Evolutionary conservation across 1,139 yeast genomes (phyloP).

Genomic region (Geotrichum bryndzae): DNA sequence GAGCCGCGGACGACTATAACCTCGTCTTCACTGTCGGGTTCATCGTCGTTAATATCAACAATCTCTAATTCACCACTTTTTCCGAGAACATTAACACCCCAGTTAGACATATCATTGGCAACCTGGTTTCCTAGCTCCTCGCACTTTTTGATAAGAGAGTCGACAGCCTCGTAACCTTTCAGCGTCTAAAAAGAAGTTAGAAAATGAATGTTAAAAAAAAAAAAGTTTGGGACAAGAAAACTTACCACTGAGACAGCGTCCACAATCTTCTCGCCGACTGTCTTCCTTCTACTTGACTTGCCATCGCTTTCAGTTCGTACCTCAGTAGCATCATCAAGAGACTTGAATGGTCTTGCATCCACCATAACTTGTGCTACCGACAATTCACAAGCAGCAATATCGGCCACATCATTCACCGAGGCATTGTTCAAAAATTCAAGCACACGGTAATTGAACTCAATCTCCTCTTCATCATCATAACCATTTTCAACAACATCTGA

Average conservation of each 20-base stretch:
- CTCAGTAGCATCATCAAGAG: constrained; percentile 53
- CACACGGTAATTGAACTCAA: constrained; percentile 56
- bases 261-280: constrained; percentile 68
- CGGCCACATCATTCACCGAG: constrained; percentile 66
- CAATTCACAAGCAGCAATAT: constrained; percentile 66
- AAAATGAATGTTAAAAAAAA: neutral
- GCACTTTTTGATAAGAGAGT: constrained; percentile 78
- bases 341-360: constrained; percentile 57
- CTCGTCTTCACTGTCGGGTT: constrained; percentile 17
- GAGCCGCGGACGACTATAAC: constrained; percentile 9
- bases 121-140: constrained; percentile 69
- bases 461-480: constrained; percentile 39
- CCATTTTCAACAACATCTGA: constrained; percentile 28
- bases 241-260: constrained; percentile 51
- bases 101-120: constrained; percentile 62
- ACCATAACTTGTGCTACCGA: constrained; percentile 60
- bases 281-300: constrained; percentile 42
- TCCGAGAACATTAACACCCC: constrained; percentile 79
- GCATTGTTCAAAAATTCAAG: constrained; percentile 76
- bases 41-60: constrained; percentile 32
- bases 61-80: constrained; percentile 39
- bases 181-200: constrained; percentile 41
- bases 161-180: constrained; percentile 90
- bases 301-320: constrained; percentile 36
- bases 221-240: constrained; percentile 5